A percentile compares a stretch with the other conserved stretches of the same genome.
These are phyloP conservation scores for Jimgerdemannia lactiflua DNA, from an alignment of 192 early-diverging fungal species.

Conservation along the genomic window DNA sequence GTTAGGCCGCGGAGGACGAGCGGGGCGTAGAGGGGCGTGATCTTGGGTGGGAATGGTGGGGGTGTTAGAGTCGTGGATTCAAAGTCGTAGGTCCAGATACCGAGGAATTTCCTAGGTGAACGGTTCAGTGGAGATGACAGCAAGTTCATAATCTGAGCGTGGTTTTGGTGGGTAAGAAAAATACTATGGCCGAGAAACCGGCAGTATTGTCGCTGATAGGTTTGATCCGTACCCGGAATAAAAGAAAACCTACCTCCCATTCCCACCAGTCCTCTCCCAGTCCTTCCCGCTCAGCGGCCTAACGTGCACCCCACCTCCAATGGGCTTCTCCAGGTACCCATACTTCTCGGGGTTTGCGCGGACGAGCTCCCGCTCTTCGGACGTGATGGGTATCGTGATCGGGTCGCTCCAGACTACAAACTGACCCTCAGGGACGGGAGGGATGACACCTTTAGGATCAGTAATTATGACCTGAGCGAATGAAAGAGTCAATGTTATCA, in stretches of 20 bases:
- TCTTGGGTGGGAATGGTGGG: neutral
- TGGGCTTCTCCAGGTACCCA: neutral
- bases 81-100: conserved; percentile 1
- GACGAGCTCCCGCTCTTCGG: neutral
- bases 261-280: neutral
- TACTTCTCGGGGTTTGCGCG: neutral
- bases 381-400: neutral
- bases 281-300: conserved; percentile 1
- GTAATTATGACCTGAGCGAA: neutral
- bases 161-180: neutral
- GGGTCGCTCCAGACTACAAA: neutral
- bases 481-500: too few species aligned
- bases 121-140: neutral
- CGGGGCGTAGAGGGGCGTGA: neutral
- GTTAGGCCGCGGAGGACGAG: neutral
- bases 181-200: too few species aligned
- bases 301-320: neutral
- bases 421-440: neutral
- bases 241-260: neutral
- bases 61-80: neutral
- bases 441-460: neutral
- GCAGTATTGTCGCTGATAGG: too few species aligned
- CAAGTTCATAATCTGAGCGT: neutral
- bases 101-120: neutral
- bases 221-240: too few species aligned